These are phyloP conservation scores for Fraxinus americana DNA, from an alignment of 257 asterid species.

Conservation along the genomic window DNA sequence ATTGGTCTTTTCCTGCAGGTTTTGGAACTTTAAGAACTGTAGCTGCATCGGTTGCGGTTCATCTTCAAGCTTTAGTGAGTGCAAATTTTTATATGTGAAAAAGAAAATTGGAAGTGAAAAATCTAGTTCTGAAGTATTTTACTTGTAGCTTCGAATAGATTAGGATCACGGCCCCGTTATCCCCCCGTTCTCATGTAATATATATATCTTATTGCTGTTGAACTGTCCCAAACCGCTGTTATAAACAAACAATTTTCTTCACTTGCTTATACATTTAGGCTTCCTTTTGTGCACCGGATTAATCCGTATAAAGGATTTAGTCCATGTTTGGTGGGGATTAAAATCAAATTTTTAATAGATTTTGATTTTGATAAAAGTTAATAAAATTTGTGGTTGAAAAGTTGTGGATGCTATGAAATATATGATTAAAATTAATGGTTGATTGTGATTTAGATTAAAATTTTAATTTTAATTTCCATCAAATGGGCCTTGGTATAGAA, in stretches of 20 bases:
- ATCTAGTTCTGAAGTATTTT: constrained; percentile 1
- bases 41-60: constrained; percentile 8
- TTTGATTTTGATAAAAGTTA: no score
- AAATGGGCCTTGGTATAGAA: no score
- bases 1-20: neutral
- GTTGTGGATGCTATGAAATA: no score
- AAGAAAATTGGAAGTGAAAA: constrained; percentile 8
- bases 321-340: no score
- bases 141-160: neutral
- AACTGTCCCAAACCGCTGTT: neutral
- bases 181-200: neutral
- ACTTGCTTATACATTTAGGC: no score
- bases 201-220: neutral
- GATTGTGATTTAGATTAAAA: no score
- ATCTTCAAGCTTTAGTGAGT: constrained; percentile 19
- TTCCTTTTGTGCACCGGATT: no score
- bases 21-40: constrained; percentile 3
- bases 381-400: no score
- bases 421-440: no score
- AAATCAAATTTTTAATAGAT: no score
- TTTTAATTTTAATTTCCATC: no score
- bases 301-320: no score
- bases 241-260: neutral
- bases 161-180: constrained; percentile 17
- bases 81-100: neutral